Evolutionary conservation across 805 yeast species (phyloP).

Genomic region (Suhomyces faveliae): DNA sequence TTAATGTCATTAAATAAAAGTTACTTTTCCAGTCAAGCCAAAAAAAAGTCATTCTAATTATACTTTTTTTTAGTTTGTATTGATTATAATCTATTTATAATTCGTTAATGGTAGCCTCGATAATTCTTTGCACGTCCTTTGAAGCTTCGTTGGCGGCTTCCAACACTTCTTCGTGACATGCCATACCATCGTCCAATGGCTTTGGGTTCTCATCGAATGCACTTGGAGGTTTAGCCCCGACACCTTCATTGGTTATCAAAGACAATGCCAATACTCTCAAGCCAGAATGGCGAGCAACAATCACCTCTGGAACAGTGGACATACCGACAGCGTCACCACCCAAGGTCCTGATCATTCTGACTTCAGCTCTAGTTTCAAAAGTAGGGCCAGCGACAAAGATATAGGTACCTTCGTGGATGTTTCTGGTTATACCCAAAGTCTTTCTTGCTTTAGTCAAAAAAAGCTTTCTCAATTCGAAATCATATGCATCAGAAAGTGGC

Average conservation of each 20-base stretch:
- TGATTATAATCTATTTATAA: conserved; percentile 21
- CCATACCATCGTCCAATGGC: conserved; percentile 68
- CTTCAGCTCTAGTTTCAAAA: conserved; percentile 90
- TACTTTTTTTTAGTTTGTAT: too few relatives aligned
- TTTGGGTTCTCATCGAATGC: conserved; percentile 55
- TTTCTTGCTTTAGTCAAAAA: conserved; percentile 55
- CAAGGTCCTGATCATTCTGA: conserved; percentile 60
- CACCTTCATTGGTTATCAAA: conserved; percentile 81
- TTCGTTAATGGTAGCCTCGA: conserved; percentile 58
- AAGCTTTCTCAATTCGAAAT: conserved; percentile 61
- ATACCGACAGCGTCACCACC: conserved; percentile 97
- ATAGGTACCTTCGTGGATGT: conserved; percentile 83
- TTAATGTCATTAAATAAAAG: conserved; percentile 7
- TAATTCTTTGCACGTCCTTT: conserved; percentile 68
- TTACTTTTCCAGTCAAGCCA: neutral
- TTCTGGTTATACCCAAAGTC: conserved; percentile 49
- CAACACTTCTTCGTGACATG: conserved; percentile 89
- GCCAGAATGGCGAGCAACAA: conserved; percentile 87
- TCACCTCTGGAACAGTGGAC: conserved; percentile 97
- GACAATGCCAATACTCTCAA: conserved; percentile 80
- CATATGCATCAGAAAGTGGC: conserved; percentile 89
- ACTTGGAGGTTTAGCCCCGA: conserved; percentile 65
- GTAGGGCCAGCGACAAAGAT: conserved; percentile 90
- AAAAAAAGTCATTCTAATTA: neutral
- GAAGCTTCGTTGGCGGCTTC: conserved; percentile 81